Percentiles rank a stretch among this genome's conserved stretches.
Evolutionary conservation across 257 asterid genomes (phyloP).

Genomic region (Nicotiana tomentosiformis): DNA sequence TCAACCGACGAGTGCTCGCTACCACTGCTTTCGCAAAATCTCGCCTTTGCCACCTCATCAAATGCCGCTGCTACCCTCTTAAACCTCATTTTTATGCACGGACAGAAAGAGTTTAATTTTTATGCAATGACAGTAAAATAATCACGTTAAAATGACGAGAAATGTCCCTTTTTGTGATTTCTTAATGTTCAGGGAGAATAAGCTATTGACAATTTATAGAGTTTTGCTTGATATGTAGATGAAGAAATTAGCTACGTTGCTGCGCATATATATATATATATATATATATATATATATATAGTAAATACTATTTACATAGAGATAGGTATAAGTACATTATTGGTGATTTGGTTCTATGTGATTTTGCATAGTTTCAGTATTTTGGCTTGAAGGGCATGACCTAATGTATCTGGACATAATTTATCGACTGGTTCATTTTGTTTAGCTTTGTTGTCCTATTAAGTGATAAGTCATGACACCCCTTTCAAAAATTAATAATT

Average conservation of each 20-base stretch:
- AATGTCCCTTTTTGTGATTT: neutral
- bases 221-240: neutral
- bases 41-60: constrained; percentile 42
- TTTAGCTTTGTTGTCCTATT: neutral
- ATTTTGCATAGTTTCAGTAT: neutral
- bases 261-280: neutral
- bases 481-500: neutral
- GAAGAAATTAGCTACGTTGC: neutral
- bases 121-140: neutral
- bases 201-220: neutral
- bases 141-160: neutral
- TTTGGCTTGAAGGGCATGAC: neutral
- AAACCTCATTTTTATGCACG: constrained; percentile 17
- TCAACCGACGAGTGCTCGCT: constrained; percentile 48
- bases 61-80: constrained; percentile 53
- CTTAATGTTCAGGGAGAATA: neutral
- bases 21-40: constrained; percentile 67
- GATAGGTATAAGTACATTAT: neutral
- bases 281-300: neutral
- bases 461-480: neutral
- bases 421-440: neutral
- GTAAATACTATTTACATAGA: neutral
- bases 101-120: neutral
- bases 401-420: neutral
- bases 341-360: neutral